Base-by-base conservation (phyloP, 1,139 yeast genomes). In the Zygosaccharomyces sapae region DNA sequence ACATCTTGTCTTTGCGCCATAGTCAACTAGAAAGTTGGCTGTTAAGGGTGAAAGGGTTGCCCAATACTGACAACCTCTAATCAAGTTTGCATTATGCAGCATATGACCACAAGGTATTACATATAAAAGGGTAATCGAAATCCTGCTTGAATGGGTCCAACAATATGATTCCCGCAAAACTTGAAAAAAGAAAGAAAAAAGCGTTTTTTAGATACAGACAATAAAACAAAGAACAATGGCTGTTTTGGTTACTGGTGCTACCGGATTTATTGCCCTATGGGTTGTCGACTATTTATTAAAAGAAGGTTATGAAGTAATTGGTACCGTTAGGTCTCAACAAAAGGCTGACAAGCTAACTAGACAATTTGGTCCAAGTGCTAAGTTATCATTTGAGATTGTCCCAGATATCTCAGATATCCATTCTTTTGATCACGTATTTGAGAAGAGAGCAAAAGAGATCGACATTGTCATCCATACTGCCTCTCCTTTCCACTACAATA, bases 401-500 rank as follows among this genome's bases (percentile, higher is more conserved):
- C 59, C 66, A n/a, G 83, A 79, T 48, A 71, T 81, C 49, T 67
- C 69, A 6, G 66, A 62, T 2, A 69, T 64, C 2, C 70, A 69
- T 30, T 85, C 86, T 0, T 80, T 80, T 51, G 80, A 79, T 56
- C 62, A 68, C 6, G 75, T 73, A 1, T 69, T 82, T 47, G 59
- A 73, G 52, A 63, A 62, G 1, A 72, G 77, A 55, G 43, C 30
- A 16, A 71, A 77, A 1, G 77, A 75, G 34, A 71, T 79, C 48
- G 72, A 75, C 5, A 71, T 70, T 35, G 79, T 81, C 39, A 58
- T 80, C 25, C 87, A 82, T 65, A 77, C 80, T 3, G 83, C 83
- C 4, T 44, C 47, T 13, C 83, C n/a, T 70, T 74, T 57, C 48
- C 64, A 29, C 66, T 59, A 41, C 70, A 69, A 46, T 53, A 61